phyloP scores from a whole-genome alignment of 1,139 yeast genomes.

The Taiozyma sp. region DNA sequence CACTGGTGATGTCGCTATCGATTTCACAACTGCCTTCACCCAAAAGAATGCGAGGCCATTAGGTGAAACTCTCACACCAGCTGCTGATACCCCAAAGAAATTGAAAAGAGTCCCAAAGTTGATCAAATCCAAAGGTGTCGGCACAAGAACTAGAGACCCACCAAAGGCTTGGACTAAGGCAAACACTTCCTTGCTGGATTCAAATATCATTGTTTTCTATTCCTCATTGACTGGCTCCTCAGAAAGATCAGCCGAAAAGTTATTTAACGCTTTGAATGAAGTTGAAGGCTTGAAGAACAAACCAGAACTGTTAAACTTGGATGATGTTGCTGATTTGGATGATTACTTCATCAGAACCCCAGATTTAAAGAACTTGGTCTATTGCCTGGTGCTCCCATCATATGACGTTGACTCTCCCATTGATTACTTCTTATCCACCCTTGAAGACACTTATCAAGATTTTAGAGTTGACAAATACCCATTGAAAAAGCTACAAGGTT shows the following conservation, averaged over 20 bases:
- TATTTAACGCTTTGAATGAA: conserved; percentile 28
- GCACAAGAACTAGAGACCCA: conserved; percentile 15
- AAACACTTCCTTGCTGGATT: conserved; percentile 26
- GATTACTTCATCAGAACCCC: conserved; percentile 74
- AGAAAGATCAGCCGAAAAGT: conserved; percentile 56
- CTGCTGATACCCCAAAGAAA: conserved; percentile 18
- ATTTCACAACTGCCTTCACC: conserved; percentile 34
- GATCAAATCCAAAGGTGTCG: conserved; percentile 18
- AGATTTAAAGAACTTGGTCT: conserved; percentile 43
- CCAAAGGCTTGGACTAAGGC: conserved; percentile 27
- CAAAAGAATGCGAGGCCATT: conserved; percentile 10
- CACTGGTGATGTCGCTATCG: conserved; percentile 31
- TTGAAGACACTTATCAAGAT: conserved; percentile 78
- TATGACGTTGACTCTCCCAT: conserved; percentile 92
- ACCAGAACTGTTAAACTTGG: conserved; percentile 65
- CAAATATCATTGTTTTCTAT: conserved; percentile 59
- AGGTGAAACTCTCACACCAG: not conserved
- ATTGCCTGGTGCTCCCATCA: conserved; percentile 78
- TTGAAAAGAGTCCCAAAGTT: conserved; percentile 23
- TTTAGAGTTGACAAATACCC: conserved; percentile 85
- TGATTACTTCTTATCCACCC: conserved; percentile 79
- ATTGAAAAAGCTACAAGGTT: conserved; percentile 62
- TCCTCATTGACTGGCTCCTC: conserved; percentile 85
- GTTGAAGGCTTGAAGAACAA: conserved; percentile 31
- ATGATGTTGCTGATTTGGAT: conserved; percentile 82